A percentile compares a stretch with the other conserved stretches of the same genome.
These are phyloP conservation scores for Globisporangium sylvaticum DNA, from an alignment of 352 stramenopile species.

Conservation along the genomic window DNA sequence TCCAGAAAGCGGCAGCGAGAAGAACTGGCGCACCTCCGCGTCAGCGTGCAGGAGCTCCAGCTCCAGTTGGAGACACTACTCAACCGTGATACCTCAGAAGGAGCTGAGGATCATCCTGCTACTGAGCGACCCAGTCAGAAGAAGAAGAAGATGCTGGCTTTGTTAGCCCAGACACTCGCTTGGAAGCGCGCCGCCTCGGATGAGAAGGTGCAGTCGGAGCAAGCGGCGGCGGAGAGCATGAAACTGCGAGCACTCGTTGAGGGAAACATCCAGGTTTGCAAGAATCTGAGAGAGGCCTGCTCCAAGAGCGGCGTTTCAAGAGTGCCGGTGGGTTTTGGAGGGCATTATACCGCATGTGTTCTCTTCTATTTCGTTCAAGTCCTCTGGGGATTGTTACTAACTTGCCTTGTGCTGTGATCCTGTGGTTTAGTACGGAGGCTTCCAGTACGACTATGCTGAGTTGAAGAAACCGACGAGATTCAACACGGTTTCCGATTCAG, in stretches of 20 bases:
- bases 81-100: conserved; percentile 70
- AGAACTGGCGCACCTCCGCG: neutral
- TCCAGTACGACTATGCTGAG: neutral
- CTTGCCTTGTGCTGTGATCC: neutral
- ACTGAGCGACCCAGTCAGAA: neutral
- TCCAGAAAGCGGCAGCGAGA: conserved; percentile 12
- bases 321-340: neutral
- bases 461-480: neutral
- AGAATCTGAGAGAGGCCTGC: neutral
- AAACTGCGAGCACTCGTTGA: conserved; percentile 1
- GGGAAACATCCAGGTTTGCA: neutral
- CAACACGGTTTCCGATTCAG: neutral
- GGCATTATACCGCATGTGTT: neutral
- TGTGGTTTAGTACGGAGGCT: neutral
- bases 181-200: conserved; percentile 1
- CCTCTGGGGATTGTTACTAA: neutral
- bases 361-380: neutral
- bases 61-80: conserved; percentile 9
- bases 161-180: neutral
- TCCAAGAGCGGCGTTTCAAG: neutral
- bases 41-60: neutral
- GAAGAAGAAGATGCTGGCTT: neutral
- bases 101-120: neutral
- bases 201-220: neutral
- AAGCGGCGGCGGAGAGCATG: neutral